Evolutionary conservation across 2,329 filamentous ascomycete genomes (phyloP), one percentile per base, ranked within the genome.

Genomic region (Sclerotinia borealis): DNA sequence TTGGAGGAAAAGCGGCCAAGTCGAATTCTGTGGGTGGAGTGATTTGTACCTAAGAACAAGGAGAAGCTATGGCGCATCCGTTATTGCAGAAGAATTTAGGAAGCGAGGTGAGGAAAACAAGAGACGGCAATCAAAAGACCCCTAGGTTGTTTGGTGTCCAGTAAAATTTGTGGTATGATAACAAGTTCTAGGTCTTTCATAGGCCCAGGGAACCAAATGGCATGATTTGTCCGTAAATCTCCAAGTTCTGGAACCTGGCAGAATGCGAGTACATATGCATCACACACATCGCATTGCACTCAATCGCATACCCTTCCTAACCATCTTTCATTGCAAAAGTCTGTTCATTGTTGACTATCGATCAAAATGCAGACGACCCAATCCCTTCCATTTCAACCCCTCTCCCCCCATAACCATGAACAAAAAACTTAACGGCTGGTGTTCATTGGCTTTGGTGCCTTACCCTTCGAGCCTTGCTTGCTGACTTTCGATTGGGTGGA

Each of bases 391-490:
- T 36, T 62, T 50, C 59, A 47, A n/a, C n/a, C n/a, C n/a, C n/a
- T n/a, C n/a, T n/a, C n/a, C 59, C 39, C 34, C 39, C 39, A 43
- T 50, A 59, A 50, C 41, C 50, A 62, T 31, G 29, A 45, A 47
- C 50, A 37, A 60, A 41, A 62, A 19, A 58, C 74, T 90, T 92
- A 96, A 83, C 92, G 92, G 83, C 85, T 89, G 77, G 88, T 93
- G 78, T 91, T 87, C 78, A 89, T 85, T 75, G 92, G 88, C 90
- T 97, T 97, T 77, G 83, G 80, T 74, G 85, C 86, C 73, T 92
- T 86, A 76, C 95, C 95, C 88, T 96, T 96, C 72, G 92, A 89
- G 76, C 92, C 92, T 86, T 96, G 92, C 91, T 99, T 99, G 88
- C 92, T 93, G 79, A 89, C 83, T 76, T 81, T 79, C 72, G 85